Base-by-base conservation (phyloP, 2,329 filamentous ascomycete genomes). In the Alternaria sp. region DNA sequence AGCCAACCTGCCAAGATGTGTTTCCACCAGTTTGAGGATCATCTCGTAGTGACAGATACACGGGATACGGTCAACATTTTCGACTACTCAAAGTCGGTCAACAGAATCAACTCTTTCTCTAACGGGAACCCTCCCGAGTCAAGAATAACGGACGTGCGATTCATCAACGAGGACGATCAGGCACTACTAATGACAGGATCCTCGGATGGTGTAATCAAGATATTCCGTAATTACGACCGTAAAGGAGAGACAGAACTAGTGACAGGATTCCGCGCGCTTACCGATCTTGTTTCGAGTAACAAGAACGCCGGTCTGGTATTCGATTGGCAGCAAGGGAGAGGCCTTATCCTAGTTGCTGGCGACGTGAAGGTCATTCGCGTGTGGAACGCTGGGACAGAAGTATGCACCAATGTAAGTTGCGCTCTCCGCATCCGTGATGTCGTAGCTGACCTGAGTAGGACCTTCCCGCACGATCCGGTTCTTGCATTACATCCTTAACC, bases 321-420 rank as follows among this genome's bases (percentile, higher is more conserved):
- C 77, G 95, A 99, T 79, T 99, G 96, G 96, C 95, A 98, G 79
- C 96, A 99, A 82, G 94, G 96, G n/a, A 93, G 93, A 71, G 96
- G 96, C 8, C 92, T 93, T 64, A 90, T 97, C 8, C 86, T 99
- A n/a, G 96, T 98, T 30, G 96, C 96, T 11, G 96, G 96, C 47
- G 96, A 99, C 78, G 93, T 97, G 58, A 92, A 96, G 61, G 92
- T 97, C 33, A 97, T 99, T 71, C 88, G 94, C 37, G 93, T 98
- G 33, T 99, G 96, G 96, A 96, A 96, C 76, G 95, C 95, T 15
- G 93, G 93, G 8, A 92, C 93, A 46, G 96, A 99, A 84, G 91
- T 96, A 41, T 98, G 95, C 81, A 88, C 93, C 57, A 92, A 90
- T 65, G 86, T 87, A 81, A 75, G 83, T 77, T 26, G n/a, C 33